phyloP scores from a whole-genome alignment of 2,329 filamentous ascomycete species.

The Tricladium varicosporioides region DNA sequence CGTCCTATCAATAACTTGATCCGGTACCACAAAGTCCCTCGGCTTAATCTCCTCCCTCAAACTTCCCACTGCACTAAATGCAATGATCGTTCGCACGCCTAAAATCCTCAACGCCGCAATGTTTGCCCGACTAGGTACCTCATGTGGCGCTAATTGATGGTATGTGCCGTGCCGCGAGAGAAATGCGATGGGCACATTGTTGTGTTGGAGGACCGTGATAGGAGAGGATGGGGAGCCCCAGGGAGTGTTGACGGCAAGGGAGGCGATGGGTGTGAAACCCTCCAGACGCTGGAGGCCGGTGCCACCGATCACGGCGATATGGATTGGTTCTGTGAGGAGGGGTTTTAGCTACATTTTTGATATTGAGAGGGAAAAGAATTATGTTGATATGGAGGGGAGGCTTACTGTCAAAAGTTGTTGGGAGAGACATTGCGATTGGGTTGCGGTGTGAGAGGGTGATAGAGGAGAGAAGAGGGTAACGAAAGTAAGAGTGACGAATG shows the following conservation, averaged over 20 bases:
- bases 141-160: slow-evolving; percentile 89
- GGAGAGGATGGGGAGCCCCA: slow-evolving; percentile 78
- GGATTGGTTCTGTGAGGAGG: slow-evolving; percentile 56
- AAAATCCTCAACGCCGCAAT: slow-evolving; percentile 93
- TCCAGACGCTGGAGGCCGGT: slow-evolving; percentile 88
- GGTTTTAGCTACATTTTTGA: slow-evolving; percentile 3
- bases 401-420: background rate
- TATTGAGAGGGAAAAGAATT: slow-evolving; percentile 1
- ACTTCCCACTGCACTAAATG: slow-evolving; percentile 92
- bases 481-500: background rate
- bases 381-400: background rate
- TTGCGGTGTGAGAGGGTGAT: background rate
- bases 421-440: background rate
- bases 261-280: slow-evolving; percentile 80
- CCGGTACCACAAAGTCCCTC: slow-evolving; percentile 93
- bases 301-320: slow-evolving; percentile 88
- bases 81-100: slow-evolving; percentile 86
- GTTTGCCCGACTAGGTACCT: slow-evolving; percentile 93
- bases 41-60: slow-evolving; percentile 91
- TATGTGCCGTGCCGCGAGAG: slow-evolving; percentile 86
- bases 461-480: background rate
- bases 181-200: slow-evolving; percentile 81
- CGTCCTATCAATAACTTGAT: slow-evolving; percentile 96
- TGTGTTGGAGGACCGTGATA: slow-evolving; percentile 87
- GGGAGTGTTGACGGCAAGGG: slow-evolving; percentile 74